phyloP scores from a whole-genome alignment of 2,329 filamentous ascomycete genomes.

The Colletotrichum sp. region DNA sequence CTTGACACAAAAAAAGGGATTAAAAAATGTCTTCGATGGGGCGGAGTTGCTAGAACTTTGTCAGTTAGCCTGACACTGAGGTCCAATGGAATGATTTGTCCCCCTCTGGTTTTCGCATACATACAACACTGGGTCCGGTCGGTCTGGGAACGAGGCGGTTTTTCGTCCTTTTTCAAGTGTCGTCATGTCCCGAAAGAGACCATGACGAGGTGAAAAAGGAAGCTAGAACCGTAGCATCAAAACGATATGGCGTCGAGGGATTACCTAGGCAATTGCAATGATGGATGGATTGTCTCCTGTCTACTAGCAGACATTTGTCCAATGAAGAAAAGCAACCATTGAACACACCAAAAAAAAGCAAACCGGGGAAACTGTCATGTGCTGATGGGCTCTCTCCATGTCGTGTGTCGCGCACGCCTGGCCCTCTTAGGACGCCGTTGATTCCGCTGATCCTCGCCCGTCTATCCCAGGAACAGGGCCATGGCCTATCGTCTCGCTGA shows the following conservation, averaged over 20 bases:
- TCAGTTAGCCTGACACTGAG: constrained; percentile 9
- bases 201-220: background rate
- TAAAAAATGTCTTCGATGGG: constrained; percentile 7
- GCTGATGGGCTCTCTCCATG: background rate
- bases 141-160: background rate
- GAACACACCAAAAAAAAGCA: constrained; percentile 4
- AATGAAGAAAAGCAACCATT: constrained; percentile 17
- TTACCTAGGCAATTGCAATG: constrained; percentile 49
- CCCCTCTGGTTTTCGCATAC: background rate
- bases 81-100: constrained; percentile 11
- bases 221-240: background rate
- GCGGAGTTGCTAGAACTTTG: constrained; percentile 13
- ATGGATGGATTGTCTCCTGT: constrained; percentile 23
- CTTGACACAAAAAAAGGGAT: background rate
- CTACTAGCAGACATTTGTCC: constrained; percentile 28
- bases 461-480: background rate
- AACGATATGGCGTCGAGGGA: constrained; percentile 60
- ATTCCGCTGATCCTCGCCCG: background rate
- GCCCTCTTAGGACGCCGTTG: background rate
- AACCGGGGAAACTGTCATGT: background rate
- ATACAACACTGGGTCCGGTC: background rate
- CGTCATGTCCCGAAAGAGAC: background rate
- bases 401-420: background rate
- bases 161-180: background rate
- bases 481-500: background rate